These are phyloP conservation scores for Coemansia sp. DNA, from an alignment of 192 early-diverging fungal species.

Conservation along the genomic window DNA sequence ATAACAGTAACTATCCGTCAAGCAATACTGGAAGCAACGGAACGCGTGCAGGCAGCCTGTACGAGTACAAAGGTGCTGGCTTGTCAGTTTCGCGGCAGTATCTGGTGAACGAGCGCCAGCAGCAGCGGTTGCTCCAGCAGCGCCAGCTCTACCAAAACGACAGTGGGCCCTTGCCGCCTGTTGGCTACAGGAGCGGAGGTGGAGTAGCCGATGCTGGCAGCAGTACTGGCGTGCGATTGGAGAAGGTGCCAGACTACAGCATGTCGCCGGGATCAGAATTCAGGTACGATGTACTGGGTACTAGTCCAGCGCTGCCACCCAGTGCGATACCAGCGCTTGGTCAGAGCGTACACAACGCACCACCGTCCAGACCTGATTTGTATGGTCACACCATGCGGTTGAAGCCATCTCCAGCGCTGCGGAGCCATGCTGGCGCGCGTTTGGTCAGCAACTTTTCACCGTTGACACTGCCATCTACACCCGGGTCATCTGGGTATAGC, in stretches of 20 bases:
- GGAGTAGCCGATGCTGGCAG: not conserved
- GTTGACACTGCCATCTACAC: conserved; percentile 48
- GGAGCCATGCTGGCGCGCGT: conserved; percentile 12
- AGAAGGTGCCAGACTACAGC: not conserved
- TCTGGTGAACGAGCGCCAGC: conserved; percentile 39
- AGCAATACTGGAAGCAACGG: conserved; percentile 27
- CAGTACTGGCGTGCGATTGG: not conserved
- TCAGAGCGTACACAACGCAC: not conserved
- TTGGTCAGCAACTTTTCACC: conserved; percentile 54
- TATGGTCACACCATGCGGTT: not conserved
- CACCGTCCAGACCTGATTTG: not conserved
- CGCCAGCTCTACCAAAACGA: conserved; percentile 20
- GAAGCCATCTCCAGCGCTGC: conserved; percentile 16
- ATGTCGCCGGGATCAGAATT: not conserved
- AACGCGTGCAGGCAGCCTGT: conserved; percentile 22
- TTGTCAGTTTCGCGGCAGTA: conserved; percentile 15
- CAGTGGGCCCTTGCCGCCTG: not conserved
- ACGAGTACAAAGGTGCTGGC: conserved; percentile 21
- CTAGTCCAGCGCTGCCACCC: not conserved
- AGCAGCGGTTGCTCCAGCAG: conserved; percentile 37
- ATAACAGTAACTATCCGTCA: conserved; percentile 15
- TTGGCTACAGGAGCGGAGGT: conserved; percentile 5
- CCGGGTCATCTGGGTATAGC: conserved; percentile 30
- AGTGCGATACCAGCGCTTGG: not conserved
- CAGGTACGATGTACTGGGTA: not conserved